These are phyloP conservation scores for Citrullus amarus DNA, from an alignment of 306 rosid genomes.

Conservation along the genomic window DNA sequence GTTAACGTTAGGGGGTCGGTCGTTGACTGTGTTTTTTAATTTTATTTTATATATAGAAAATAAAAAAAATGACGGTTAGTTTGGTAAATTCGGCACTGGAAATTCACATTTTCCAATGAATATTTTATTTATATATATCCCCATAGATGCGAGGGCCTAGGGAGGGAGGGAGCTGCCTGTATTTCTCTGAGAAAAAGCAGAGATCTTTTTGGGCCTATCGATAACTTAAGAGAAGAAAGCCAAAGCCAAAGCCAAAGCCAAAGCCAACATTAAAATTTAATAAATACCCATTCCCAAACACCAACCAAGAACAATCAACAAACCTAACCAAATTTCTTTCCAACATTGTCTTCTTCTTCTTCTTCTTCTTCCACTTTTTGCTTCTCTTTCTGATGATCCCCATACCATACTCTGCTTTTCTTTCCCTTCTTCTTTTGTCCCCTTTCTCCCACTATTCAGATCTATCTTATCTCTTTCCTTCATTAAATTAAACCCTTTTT, in stretches of 20 bases:
- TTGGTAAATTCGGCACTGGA: neutral
- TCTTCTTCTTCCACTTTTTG: neutral
- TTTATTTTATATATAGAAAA: neutral
- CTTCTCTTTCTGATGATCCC: conserved; percentile 28
- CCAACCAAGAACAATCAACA: neutral
- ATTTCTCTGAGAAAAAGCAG: conserved; percentile 13
- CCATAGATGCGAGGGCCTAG: neutral
- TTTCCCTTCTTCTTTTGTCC: conserved; percentile 26
- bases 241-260: neutral
- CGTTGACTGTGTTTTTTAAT: conserved; percentile 22
- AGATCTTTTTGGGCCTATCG: conserved; percentile 28
- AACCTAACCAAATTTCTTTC: neutral
- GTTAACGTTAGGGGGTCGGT: neutral
- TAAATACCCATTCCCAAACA: neutral
- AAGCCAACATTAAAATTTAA: neutral
- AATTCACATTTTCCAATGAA: conserved; percentile 13
- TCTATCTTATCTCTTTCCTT: conserved; percentile 15
- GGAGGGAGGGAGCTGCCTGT: conserved; percentile 5
- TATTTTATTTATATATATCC: conserved; percentile 18
- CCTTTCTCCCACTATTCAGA: conserved; percentile 24
- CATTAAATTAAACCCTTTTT: neutral
- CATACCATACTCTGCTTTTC: conserved; percentile 7
- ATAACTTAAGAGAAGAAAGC: neutral
- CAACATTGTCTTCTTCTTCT: conserved; percentile 6
- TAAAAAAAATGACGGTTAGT: conserved; percentile 18